phyloP scores from a whole-genome alignment of 768 basidiomycete genomes.

The Auricularia sp. region DNA sequence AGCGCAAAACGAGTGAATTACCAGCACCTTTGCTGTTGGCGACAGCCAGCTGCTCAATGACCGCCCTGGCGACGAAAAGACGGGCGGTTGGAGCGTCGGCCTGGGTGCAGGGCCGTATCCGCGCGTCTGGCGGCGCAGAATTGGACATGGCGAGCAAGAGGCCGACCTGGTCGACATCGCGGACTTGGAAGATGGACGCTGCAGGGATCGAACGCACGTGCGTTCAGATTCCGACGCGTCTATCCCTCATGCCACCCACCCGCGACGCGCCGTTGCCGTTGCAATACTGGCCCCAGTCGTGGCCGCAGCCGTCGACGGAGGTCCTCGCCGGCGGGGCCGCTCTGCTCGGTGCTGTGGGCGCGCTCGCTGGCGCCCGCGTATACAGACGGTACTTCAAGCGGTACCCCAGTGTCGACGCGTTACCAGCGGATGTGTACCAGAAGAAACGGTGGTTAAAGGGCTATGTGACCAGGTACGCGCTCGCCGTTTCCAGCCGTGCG shows the following conservation, averaged over 20 bases:
- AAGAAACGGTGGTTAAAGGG: constrained; percentile 66
- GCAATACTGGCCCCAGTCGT: constrained; percentile 25
- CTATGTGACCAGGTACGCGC: constrained; percentile 59
- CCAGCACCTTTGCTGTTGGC: constrained; percentile 53
- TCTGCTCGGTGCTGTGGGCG: constrained; percentile 21
- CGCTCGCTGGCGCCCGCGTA: constrained; percentile 17
- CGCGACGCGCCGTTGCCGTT: no score
- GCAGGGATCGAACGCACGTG: no score
- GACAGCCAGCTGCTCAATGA: constrained; percentile 55
- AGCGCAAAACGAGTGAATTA: background rate
- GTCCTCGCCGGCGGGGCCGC: constrained; percentile 27
- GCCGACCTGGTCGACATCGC: no score
- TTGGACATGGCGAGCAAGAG: no score
- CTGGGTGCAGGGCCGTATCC: constrained; percentile 43
- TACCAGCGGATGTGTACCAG: constrained; percentile 52
- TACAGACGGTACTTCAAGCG: constrained; percentile 48
- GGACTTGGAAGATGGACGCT: no score
- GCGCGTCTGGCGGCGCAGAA: constrained; percentile 19
- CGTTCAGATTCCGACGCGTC: no score
- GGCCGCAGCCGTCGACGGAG: constrained; percentile 10
- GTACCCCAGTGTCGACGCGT: constrained; percentile 55
- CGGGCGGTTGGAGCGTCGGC: constrained; percentile 51
- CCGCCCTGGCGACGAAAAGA: constrained; percentile 55
- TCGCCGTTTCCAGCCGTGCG: constrained; percentile 5
- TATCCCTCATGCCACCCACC: no score